Conservation (phyloP, 2,329 filamentous ascomycete genomes). For the Aspergillus arachidicola region DNA sequence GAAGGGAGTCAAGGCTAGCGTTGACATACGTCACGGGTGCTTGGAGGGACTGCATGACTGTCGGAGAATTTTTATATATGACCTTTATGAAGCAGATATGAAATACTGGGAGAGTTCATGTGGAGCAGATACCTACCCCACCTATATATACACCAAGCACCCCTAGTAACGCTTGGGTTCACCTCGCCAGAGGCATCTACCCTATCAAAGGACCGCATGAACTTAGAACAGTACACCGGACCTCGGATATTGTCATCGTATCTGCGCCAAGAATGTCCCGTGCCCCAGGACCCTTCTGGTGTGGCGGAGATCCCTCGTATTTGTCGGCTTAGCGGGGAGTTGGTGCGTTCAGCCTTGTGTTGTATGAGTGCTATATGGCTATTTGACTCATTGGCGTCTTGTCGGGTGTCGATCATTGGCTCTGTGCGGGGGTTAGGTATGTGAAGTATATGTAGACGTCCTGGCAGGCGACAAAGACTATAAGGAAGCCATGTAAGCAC, state of each 20-base stretch:
- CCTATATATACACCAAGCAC: background rate
- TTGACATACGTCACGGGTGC: background rate
- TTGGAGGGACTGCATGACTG: background rate
- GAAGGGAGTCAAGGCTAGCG: background rate
- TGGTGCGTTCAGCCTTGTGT: background rate
- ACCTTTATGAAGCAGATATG: background rate
- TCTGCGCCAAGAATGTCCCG: background rate
- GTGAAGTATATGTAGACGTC: background rate
- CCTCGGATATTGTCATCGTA: background rate
- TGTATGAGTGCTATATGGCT: background rate
- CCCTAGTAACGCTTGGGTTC: background rate
- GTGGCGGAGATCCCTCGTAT: background rate
- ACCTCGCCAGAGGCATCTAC: background rate
- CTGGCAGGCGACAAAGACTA: background rate
- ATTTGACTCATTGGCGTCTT: background rate
- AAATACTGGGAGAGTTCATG: background rate
- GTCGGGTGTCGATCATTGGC: background rate
- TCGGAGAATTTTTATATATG: background rate
- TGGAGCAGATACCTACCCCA: background rate
- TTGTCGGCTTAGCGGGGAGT: background rate
- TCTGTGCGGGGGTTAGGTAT: background rate
- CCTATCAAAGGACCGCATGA: background rate
- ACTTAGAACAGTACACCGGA: background rate
- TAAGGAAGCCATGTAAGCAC: background rate
- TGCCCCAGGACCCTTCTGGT: background rate